Conservation (phyloP, 495 filamentous ascomycete genomes). For the Hypoxylon rickii region DNA sequence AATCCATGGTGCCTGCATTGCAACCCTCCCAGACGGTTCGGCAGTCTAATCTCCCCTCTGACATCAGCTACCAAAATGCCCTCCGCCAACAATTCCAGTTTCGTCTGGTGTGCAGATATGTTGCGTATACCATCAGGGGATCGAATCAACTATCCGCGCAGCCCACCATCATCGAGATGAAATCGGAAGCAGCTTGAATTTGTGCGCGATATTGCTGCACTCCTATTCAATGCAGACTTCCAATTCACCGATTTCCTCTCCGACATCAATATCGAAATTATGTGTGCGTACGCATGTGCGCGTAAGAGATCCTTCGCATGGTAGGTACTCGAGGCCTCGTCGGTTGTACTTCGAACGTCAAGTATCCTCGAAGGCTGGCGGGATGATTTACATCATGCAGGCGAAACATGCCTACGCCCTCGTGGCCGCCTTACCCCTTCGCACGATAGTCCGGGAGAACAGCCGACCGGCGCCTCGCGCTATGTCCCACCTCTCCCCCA, state of each 20-base stretch:
- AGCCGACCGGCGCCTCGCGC: not conserved
- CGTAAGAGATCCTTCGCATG: too few relatives aligned
- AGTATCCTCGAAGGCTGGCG: constrained; percentile 16
- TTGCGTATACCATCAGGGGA: constrained; percentile 4
- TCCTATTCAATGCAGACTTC: constrained; percentile 19
- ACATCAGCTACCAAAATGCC: constrained; percentile 28
- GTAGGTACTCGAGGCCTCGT: not conserved
- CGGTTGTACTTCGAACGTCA: constrained; percentile 4
- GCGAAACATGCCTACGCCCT: constrained; percentile 18
- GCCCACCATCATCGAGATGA: constrained; percentile 3
- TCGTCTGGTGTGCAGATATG: not conserved
- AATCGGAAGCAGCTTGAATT: not conserved
- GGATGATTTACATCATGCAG: constrained; percentile 18
- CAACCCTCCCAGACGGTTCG: constrained; percentile 28
- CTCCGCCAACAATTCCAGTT: constrained; percentile 3
- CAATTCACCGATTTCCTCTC: not conserved
- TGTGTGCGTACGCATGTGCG: constrained; percentile 4
- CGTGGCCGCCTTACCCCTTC: constrained; percentile 13
- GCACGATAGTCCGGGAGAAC: constrained; percentile 3
- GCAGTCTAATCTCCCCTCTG: constrained; percentile 31
- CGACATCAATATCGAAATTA: not conserved
- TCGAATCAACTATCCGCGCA: constrained; percentile 1
- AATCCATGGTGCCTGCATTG: constrained; percentile 31
- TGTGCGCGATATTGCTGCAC: constrained; percentile 11
- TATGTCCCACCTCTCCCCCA: not conserved